Evolutionary conservation across 2,329 filamentous ascomycete species (phyloP), one percentile per base, ranked within the genome.

Genomic region (Macrophomina tecta): DNA sequence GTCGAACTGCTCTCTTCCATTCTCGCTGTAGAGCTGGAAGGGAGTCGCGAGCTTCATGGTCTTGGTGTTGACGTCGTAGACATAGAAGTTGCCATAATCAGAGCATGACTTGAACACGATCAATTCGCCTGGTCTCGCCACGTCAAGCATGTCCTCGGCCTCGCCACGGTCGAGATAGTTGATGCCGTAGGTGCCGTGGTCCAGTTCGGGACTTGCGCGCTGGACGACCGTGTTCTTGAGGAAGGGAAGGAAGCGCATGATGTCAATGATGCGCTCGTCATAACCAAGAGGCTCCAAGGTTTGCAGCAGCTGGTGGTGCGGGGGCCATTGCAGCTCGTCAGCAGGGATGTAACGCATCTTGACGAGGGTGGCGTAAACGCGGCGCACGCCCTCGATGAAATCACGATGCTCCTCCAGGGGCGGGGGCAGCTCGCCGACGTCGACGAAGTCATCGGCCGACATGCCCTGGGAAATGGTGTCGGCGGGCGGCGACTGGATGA

Each of bases 201-300:
- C 91, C 8, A 83, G 78, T 55, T 85, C 76, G 7, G 87, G 84
- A 75, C 97, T 97, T 86, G 93, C 97, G 71, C 95, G 90, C 85
- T 97, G 98, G 78, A 99, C 96, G 80, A 98, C 94, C 11, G 95
- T 95, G 79, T 98, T 65, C 53, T 58, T 61, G 53, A 60, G 55
- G 34, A 52, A 66, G 23, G 64, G 64, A 30, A 61, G 45, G 64
- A 51, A 46, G 55, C 55, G 46, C 64, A 66, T 40, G 46, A 60
- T 45, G 11, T 66, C 40, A 28, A 66, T 60, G 6, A 61, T 36
- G 55, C 53, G 53, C 42, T 30, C 28, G 18, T 65, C 63, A 38
- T 40, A 65, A 16, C 63, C 63, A 30, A 65, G 52, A 6, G 63
- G 63, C 11, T 52, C 63, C 40, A 65, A 49, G 40, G 34, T 56